A percentile compares a stretch with the other conserved stretches of the same genome.
These are phyloP conservation scores for Lagenaria siceraria DNA, from an alignment of 306 rosid species.

Conservation along the genomic window DNA sequence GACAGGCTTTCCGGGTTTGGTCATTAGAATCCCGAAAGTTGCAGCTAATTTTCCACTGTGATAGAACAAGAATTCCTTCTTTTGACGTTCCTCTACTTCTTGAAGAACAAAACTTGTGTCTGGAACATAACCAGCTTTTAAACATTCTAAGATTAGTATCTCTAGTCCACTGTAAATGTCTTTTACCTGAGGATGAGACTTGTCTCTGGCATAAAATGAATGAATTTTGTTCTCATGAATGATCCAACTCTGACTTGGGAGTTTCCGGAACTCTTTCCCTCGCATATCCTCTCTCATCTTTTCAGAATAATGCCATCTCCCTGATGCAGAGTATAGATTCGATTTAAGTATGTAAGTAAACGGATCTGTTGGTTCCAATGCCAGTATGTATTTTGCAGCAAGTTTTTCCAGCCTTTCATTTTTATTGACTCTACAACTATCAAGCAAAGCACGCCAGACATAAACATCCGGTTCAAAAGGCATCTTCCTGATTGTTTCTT, in stretches of 20 bases:
- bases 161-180: constrained; percentile 71
- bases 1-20: constrained; percentile 50
- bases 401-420: constrained; percentile 43
- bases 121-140: constrained; percentile 65
- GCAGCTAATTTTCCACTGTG: constrained; percentile 71
- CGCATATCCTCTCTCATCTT: constrained; percentile 56
- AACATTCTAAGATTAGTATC: constrained; percentile 67
- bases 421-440: constrained; percentile 47
- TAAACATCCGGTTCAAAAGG: constrained; percentile 45
- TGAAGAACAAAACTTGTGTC: constrained; percentile 73
- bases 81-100: constrained; percentile 77
- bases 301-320: constrained; percentile 81
- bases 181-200: constrained; percentile 56
- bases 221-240: constrained; percentile 45
- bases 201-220: constrained; percentile 73
- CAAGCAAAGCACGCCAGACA: constrained; percentile 83
- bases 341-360: constrained; percentile 60
- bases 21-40: constrained; percentile 55
- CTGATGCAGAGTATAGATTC: constrained; percentile 77
- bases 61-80: constrained; percentile 51
- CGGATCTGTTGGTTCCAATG: constrained; percentile 59
- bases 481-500: constrained; percentile 42
- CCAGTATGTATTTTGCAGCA: constrained; percentile 42
- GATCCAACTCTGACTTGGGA: constrained; percentile 74
- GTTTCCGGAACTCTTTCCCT: constrained; percentile 55